phyloP scores from a whole-genome alignment of 148 eudicot species.

The Heliamphora exappendiculata region DNA sequence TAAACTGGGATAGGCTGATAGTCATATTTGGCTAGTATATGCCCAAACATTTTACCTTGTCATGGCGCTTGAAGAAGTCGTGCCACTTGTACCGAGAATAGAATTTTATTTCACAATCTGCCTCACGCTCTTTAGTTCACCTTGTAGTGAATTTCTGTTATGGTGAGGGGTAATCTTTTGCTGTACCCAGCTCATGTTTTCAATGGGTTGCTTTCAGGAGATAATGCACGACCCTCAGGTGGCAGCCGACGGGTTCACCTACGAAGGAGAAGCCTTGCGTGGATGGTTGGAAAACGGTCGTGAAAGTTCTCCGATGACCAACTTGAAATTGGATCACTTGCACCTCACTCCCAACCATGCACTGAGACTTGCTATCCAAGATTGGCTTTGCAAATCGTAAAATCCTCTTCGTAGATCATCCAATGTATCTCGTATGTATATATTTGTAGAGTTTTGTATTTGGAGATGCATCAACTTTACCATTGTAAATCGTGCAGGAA shows the following conservation, averaged over 20 bases:
- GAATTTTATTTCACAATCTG: background rate
- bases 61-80: background rate
- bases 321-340: conserved; percentile 56
- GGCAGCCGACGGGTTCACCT: conserved; percentile 86
- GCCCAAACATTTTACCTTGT: too few relatives aligned
- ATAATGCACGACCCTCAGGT: conserved; percentile 83
- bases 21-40: background rate
- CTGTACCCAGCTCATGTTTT: background rate
- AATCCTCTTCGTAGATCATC: background rate
- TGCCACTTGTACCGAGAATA: background rate
- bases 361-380: conserved; percentile 60
- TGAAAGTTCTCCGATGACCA: conserved; percentile 90
- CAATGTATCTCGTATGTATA: background rate
- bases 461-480: background rate
- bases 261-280: conserved; percentile 63
- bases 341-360: conserved; percentile 71
- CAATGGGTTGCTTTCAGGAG: conserved; percentile 45
- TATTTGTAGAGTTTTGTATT: conserved; percentile 14
- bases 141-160: too few relatives aligned
- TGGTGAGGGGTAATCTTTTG: background rate
- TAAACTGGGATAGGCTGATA: background rate
- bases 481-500: background rate
- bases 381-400: conserved; percentile 65
- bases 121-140: too few relatives aligned
- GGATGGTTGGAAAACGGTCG: conserved; percentile 67